These are phyloP conservation scores for Scedosporium aurantiacum DNA, from an alignment of 2,329 filamentous ascomycete genomes.

Conservation along the genomic window DNA sequence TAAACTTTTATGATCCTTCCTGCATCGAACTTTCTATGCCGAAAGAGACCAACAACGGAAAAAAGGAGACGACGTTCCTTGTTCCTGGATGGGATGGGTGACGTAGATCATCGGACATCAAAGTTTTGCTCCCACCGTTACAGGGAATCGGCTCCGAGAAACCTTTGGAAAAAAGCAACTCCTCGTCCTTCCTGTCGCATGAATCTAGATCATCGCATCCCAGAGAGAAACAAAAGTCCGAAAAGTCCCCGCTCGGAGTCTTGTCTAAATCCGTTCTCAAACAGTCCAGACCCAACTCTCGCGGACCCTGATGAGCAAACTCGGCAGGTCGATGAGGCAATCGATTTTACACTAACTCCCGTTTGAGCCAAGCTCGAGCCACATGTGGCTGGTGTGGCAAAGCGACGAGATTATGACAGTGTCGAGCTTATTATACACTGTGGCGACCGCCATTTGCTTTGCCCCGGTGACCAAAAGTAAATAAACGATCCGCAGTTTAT, in stretches of 20 bases:
- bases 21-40: not conserved
- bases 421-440: not conserved
- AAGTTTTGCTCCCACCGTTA: not conserved
- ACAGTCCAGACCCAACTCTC: not conserved
- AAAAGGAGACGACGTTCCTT: not conserved
- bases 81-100: not conserved
- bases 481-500: not conserved
- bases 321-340: not conserved
- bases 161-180: not conserved
- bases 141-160: not conserved
- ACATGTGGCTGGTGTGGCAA: not conserved
- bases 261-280: not conserved
- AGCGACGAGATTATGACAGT: not conserved
- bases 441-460: not conserved
- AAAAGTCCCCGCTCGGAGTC: not conserved
- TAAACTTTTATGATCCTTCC: not conserved
- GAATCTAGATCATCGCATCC: not conserved
- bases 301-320: not conserved
- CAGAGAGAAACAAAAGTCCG: not conserved
- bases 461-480: conserved; percentile 7
- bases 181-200: not conserved
- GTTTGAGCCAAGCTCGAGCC: not conserved
- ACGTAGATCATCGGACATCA: not conserved
- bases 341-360: not conserved
- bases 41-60: not conserved